Evolutionary conservation across 2,329 filamentous ascomycete species (phyloP).

Genomic region (Tolypocladium sp.): DNA sequence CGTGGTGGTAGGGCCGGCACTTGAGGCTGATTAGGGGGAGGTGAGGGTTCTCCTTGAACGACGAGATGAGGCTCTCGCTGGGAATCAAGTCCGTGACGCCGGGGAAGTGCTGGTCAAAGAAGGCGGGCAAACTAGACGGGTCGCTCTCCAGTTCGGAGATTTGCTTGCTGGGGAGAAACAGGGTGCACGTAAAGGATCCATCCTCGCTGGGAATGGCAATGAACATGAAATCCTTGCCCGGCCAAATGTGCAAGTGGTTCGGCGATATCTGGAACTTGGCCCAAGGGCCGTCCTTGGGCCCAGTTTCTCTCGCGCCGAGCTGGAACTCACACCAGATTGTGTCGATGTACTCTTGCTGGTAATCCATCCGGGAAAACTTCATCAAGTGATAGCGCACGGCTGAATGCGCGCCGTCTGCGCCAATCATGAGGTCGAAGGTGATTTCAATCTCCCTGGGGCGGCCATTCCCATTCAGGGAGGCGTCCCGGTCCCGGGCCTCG

Average conservation of each 20-base stretch:
- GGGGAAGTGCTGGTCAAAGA: constrained; percentile 80
- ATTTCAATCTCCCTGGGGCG: constrained; percentile 69
- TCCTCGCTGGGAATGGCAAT: constrained; percentile 86
- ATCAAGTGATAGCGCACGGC: constrained; percentile 87
- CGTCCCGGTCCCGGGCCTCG: constrained; percentile 42
- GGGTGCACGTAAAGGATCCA: constrained; percentile 87
- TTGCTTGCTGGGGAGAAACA: constrained; percentile 70
- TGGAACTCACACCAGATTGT: constrained; percentile 96
- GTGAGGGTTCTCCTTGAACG: constrained; percentile 78
- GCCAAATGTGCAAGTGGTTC: constrained; percentile 96
- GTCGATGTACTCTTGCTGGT: constrained; percentile 90
- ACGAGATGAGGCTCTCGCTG: constrained; percentile 56
- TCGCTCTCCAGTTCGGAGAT: constrained; percentile 60
- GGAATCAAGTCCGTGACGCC: constrained; percentile 70
- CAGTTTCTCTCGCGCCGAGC: constrained; percentile 46
- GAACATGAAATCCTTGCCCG: constrained; percentile 91
- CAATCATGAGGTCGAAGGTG: constrained; percentile 85
- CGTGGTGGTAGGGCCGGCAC: constrained; percentile 79
- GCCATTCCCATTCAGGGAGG: constrained; percentile 23
- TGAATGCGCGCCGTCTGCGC: constrained; percentile 91
- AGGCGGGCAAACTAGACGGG: constrained; percentile 51
- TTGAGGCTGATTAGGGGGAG: constrained; percentile 91
- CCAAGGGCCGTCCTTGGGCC: constrained; percentile 17
- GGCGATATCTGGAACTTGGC: constrained; percentile 70
- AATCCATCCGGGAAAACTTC: constrained; percentile 88